These are phyloP conservation scores for Nidula microcarpa DNA, from an alignment of 768 basidiomycete genomes.

Conservation along the genomic window DNA sequence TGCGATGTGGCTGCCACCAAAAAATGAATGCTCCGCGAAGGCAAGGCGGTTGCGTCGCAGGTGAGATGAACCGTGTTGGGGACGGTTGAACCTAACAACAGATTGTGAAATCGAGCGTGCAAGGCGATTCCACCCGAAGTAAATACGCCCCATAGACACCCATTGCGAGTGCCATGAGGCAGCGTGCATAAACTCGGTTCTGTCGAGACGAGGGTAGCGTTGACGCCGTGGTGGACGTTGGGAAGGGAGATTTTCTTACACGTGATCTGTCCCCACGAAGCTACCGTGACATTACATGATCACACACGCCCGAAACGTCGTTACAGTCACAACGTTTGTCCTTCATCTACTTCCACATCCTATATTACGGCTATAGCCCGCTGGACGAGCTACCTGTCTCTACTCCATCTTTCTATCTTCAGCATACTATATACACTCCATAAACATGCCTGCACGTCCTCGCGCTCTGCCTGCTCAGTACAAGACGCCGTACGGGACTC, in stretches of 20 bases:
- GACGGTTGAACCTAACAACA: neutral
- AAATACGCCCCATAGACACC: neutral
- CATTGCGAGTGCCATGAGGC: slow-evolving; percentile 29
- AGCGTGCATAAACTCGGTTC: slow-evolving; percentile 23
- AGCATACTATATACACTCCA: slow-evolving; percentile 16
- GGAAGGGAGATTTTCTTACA: neutral
- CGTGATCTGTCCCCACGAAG: neutral
- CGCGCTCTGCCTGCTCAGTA: slow-evolving; percentile 73
- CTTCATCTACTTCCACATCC: slow-evolving; percentile 11
- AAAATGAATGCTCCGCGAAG: neutral
- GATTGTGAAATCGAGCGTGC: neutral
- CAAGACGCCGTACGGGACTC: slow-evolving; percentile 66
- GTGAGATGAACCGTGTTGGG: neutral
- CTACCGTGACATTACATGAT: neutral
- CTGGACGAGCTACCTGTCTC: slow-evolving; percentile 39
- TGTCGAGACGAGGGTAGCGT: slow-evolving; percentile 3
- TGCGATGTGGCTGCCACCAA: too few relatives aligned
- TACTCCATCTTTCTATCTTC: slow-evolving; percentile 15
- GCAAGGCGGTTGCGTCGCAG: neutral
- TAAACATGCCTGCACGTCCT: slow-evolving; percentile 53
- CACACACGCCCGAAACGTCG: neutral
- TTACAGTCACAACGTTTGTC: slow-evolving; percentile 14
- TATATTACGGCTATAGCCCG: slow-evolving; percentile 18
- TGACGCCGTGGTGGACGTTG: slow-evolving; percentile 9
- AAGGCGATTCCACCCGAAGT: neutral